phyloP scores from a whole-genome alignment of 345 rosid genomes.

The Ceriops tagal region DNA sequence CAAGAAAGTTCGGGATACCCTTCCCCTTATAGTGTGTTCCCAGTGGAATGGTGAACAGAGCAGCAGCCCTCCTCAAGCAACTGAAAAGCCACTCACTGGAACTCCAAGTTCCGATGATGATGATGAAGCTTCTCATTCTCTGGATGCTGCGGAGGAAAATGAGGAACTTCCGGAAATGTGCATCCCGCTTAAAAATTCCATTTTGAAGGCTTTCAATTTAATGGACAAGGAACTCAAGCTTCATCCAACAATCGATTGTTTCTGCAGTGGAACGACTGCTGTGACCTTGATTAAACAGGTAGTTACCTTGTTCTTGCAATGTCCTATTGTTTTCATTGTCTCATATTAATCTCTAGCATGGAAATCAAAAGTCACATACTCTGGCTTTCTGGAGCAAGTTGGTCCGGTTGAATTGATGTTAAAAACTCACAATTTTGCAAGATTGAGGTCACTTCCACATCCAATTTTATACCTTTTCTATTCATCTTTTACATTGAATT shows the following conservation, averaged over 20 bases:
- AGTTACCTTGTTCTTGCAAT: constrained; percentile 7
- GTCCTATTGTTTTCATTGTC: not conserved
- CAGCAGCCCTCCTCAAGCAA: constrained; percentile 24
- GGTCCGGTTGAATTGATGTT: not conserved
- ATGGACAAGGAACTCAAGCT: constrained; percentile 80
- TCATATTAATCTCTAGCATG: not conserved
- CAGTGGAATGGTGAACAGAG: constrained; percentile 52
- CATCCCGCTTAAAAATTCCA: constrained; percentile 59
- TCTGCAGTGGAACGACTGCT: constrained; percentile 96
- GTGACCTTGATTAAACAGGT: constrained; percentile 91
- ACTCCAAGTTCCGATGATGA: constrained; percentile 39
- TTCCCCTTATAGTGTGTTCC: constrained; percentile 54
- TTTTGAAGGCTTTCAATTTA: constrained; percentile 71
- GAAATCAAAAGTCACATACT: not conserved
- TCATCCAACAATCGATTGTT: constrained; percentile 87
- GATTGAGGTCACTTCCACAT: no score
- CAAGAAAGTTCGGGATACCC: constrained; percentile 81
- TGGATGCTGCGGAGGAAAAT: constrained; percentile 46
- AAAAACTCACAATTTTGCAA: no score
- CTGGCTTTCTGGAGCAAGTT: not conserved
- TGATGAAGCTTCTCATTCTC: constrained; percentile 58
- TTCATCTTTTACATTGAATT: not conserved
- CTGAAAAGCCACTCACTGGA: constrained; percentile 22
- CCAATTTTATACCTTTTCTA: no score
- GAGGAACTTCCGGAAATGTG: constrained; percentile 56